Conservation (phyloP, 2,329 filamentous ascomycete species). For the Pseudofabraea citricarpa region DNA sequence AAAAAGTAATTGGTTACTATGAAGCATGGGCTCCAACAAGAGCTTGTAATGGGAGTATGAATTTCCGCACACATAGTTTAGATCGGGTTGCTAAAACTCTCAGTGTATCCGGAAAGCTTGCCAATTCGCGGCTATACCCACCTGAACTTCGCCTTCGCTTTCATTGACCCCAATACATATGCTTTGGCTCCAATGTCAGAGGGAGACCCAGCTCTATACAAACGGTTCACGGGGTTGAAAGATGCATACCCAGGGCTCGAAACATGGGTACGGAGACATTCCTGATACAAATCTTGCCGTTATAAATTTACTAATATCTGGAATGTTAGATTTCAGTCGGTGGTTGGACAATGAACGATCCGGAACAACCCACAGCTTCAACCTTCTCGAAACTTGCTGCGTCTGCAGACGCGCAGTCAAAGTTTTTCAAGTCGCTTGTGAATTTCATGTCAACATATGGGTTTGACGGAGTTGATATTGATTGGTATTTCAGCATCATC, state of each 20-base stretch:
- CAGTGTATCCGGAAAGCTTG: neutral
- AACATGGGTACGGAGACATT: no score
- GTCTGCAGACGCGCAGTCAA: no score
- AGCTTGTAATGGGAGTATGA: constrained; percentile 13
- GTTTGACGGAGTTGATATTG: no score
- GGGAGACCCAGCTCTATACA: constrained; percentile 10
- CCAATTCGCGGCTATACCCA: constrained; percentile 22
- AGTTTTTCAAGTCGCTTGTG: no score
- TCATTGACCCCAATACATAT: constrained; percentile 32
- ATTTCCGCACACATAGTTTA: neutral
- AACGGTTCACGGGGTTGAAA: constrained; percentile 27
- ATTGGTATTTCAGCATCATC: no score
- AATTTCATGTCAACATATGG: no score
- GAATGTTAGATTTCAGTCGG: constrained; percentile 35
- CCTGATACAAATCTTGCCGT: no score
- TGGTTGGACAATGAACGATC: constrained; percentile 16
- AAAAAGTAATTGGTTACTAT: constrained; percentile 29
- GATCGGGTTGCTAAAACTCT: neutral
- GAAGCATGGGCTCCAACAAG: constrained; percentile 24
- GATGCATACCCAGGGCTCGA: constrained; percentile 19
- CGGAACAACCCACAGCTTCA: neutral
- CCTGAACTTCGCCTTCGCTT: constrained; percentile 36
- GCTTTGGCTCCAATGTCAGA: constrained; percentile 20
- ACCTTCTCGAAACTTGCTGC: neutral
- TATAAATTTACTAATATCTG: no score